phyloP scores from a whole-genome alignment of 1,284 basidiomycete species.

The Trametes hirsuta region DNA sequence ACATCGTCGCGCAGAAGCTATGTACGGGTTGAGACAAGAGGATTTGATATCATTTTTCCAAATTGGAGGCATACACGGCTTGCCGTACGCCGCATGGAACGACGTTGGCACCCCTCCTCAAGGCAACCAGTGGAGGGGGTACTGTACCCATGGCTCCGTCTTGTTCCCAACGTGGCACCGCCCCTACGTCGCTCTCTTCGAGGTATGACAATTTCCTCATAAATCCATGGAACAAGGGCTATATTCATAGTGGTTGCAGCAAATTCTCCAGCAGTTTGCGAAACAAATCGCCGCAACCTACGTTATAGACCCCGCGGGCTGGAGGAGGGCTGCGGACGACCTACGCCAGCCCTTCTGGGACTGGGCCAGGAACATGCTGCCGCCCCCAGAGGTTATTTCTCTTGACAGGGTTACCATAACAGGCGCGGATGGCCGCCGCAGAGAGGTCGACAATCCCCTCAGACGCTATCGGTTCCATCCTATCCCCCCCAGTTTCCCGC shows the following conservation, averaged over 20 bases:
- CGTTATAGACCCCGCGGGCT: neutral
- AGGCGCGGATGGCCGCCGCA: neutral
- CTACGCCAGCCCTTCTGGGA: slow-evolving; percentile 17
- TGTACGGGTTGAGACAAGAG: neutral
- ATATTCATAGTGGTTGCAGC: neutral
- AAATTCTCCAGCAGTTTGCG: slow-evolving; percentile 7
- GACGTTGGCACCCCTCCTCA: neutral
- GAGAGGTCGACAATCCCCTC: slow-evolving; percentile 3
- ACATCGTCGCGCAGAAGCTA: neutral
- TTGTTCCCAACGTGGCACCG: slow-evolving; percentile 31
- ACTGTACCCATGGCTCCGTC: slow-evolving; percentile 25
- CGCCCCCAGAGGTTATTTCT: neutral
- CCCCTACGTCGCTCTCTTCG: slow-evolving; percentile 24
- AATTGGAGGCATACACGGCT: slow-evolving; percentile 6
- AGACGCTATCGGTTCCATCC: slow-evolving; percentile 3
- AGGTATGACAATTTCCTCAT: slow-evolving; percentile 11
- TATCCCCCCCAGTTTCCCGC: neutral
- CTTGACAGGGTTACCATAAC: neutral
- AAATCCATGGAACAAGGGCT: neutral
- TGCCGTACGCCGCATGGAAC: slow-evolving; percentile 6
- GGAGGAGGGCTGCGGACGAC: neutral
- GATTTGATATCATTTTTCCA: slow-evolving; percentile 1
- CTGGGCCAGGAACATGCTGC: slow-evolving; percentile 5
- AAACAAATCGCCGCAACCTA: slow-evolving; percentile 6
- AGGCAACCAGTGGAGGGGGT: slow-evolving; percentile 2